Evolutionary conservation across 345 rosid genomes (phyloP).

Genomic region (Durio zibethinus): DNA sequence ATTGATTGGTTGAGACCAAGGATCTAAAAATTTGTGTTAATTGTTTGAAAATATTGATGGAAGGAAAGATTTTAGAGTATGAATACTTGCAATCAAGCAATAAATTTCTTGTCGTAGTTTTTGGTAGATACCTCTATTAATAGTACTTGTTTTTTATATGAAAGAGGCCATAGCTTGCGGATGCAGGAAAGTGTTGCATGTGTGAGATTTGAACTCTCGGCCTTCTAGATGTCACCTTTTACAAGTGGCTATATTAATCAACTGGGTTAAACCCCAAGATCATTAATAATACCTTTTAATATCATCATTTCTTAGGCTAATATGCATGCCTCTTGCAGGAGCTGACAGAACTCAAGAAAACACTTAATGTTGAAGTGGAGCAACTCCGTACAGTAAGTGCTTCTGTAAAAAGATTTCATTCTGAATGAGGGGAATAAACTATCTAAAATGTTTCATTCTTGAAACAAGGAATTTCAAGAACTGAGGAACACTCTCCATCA

Average conservation of each 20-base stretch:
- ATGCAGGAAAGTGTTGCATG: too few species aligned
- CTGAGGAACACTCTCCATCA: conserved; percentile 22
- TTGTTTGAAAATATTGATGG: neutral
- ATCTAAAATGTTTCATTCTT: neutral
- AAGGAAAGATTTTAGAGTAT: neutral
- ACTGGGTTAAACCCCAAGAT: too few species aligned
- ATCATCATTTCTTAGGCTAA: neutral
- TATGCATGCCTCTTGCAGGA: conserved; percentile 40
- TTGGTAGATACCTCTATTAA: neutral
- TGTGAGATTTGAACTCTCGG: too few species aligned
- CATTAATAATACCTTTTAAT: neutral
- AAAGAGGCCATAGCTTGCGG: too few species aligned
- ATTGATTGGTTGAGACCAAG: neutral
- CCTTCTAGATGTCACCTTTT: too few species aligned
- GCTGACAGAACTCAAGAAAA: conserved; percentile 54
- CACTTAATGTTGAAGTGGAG: conserved; percentile 60
- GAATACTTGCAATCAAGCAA: neutral
- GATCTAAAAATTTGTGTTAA: neutral
- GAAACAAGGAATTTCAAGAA: conserved; percentile 41
- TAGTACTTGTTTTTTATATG: too few species aligned
- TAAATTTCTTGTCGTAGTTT: neutral
- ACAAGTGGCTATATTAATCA: too few species aligned
- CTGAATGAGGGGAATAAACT: neutral
- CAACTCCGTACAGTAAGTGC: conserved; percentile 62
- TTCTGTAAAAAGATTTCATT: neutral